A percentile compares a stretch with the other conserved stretches of the same genome.
Conservation (phyloP, 768 basidiomycete species). For the Scleroderma citrinum region DNA sequence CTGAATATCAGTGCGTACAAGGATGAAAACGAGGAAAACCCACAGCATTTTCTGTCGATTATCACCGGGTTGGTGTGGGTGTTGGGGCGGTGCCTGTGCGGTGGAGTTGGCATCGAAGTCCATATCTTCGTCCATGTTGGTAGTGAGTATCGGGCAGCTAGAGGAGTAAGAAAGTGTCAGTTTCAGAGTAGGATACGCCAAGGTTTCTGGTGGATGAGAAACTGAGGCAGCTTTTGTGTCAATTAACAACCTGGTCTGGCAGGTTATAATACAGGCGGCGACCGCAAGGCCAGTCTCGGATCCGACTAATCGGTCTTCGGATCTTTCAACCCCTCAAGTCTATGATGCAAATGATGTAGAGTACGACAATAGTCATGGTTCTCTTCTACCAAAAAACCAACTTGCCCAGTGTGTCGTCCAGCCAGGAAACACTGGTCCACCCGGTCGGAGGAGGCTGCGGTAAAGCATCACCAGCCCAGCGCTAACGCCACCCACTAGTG, state of each 20-base stretch:
- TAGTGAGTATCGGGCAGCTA: background rate
- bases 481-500: slow-evolving; percentile 65
- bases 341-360: slow-evolving; percentile 11
- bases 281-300: slow-evolving; percentile 33
- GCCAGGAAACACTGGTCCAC: slow-evolving; percentile 42
- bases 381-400: slow-evolving; percentile 59
- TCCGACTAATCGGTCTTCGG: slow-evolving; percentile 31
- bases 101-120: slow-evolving; percentile 46
- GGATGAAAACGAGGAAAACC: slow-evolving; percentile 24
- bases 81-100: slow-evolving; percentile 28
- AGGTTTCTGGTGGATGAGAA: slow-evolving; percentile 5
- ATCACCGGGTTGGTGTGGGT: slow-evolving; percentile 31
- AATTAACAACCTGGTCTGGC: slow-evolving; percentile 8
- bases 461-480: slow-evolving; percentile 68
- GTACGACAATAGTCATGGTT: slow-evolving; percentile 15
- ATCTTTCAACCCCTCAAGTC: slow-evolving; percentile 14
- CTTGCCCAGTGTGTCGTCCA: slow-evolving; percentile 60
- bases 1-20: slow-evolving; percentile 3
- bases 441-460: slow-evolving; percentile 62
- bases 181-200: background rate
- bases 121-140: slow-evolving; percentile 78
- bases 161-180: background rate
- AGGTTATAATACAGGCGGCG: slow-evolving; percentile 23
- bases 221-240: slow-evolving; percentile 3
- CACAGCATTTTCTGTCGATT: slow-evolving; percentile 69